Percentiles rank a stretch among this genome's conserved stretches.
Conservation (phyloP, 2,329 filamentous ascomycete genomes). For the Chaetothyriales sp. region DNA sequence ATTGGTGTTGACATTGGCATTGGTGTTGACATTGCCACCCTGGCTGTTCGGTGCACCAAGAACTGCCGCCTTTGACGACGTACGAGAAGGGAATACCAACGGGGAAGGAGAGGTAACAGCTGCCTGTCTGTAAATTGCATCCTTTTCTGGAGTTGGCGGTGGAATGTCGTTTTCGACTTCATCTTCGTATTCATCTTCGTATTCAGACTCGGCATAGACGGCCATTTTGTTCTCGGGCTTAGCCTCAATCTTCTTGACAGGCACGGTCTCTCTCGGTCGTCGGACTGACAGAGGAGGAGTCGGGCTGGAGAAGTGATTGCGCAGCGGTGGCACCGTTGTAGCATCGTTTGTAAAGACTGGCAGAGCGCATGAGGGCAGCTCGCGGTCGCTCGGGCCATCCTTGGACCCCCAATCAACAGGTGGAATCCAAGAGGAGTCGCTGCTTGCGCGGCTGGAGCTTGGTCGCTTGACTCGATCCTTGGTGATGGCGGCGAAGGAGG, state of each 20-base stretch:
- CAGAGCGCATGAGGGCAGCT: neutral
- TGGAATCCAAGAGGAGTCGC: neutral
- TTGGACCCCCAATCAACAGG: neutral
- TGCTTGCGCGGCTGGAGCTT: neutral
- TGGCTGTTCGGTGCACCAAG: neutral
- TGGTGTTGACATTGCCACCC: neutral
- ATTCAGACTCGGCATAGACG: neutral
- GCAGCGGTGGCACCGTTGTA: neutral
- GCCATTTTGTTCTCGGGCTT: neutral
- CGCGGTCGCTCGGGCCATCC: neutral
- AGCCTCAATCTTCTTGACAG: neutral
- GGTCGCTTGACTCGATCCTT: neutral
- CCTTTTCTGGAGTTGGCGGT: neutral
- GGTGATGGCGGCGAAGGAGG: neutral
- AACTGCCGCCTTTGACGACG: neutral
- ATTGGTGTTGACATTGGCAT: conserved; percentile 4
- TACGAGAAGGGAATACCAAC: neutral
- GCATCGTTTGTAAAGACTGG: neutral
- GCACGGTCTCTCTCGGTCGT: neutral
- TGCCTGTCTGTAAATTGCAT: neutral
- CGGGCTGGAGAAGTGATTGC: neutral
- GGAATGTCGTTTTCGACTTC: neutral
- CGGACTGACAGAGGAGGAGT: neutral
- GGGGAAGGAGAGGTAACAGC: neutral
- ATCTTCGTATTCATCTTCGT: neutral